Evolutionary conservation across 192 early-diverging fungal genomes (phyloP).

Genomic region (Ambispora gerdemannii): DNA sequence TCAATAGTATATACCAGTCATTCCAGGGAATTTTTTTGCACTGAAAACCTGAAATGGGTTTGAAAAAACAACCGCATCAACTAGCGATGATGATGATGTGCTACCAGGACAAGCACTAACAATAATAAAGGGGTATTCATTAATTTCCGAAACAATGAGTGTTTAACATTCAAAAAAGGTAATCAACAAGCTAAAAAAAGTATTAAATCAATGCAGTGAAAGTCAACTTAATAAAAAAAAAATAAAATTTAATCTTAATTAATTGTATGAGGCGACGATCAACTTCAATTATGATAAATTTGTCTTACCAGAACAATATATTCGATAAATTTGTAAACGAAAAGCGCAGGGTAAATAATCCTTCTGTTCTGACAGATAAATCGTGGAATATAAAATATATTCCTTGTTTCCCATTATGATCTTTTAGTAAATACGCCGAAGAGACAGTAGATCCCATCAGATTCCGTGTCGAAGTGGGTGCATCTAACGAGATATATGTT

Average conservation of each 20-base stretch:
- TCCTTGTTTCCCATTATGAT: slow-evolving; percentile 60
- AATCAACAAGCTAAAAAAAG: slow-evolving; percentile 1
- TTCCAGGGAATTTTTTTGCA: slow-evolving; percentile 76
- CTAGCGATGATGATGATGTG: slow-evolving; percentile 36
- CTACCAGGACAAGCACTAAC: not conserved
- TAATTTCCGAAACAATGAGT: slow-evolving; percentile 6
- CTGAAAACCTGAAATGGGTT: slow-evolving; percentile 69
- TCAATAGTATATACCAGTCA: slow-evolving; percentile 51
- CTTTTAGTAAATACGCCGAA: slow-evolving; percentile 63
- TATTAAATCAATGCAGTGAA: not conserved
- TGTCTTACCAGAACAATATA: slow-evolving; percentile 47
- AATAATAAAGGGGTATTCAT: slow-evolving; percentile 21
- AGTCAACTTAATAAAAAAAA: not conserved
- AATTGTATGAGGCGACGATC: not conserved
- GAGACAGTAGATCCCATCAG: slow-evolving; percentile 68
- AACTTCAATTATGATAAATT: not conserved
- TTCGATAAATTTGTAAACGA: slow-evolving; percentile 61
- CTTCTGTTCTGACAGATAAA: slow-evolving; percentile 72
- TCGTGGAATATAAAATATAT: slow-evolving; percentile 83
- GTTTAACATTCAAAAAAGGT: slow-evolving; percentile 15
- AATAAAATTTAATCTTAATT: slow-evolving; percentile 6
- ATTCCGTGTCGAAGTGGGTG: slow-evolving; percentile 50
- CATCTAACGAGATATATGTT: slow-evolving; percentile 16
- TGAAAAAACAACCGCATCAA: slow-evolving; percentile 53
- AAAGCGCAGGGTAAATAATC: slow-evolving; percentile 66